phyloP scores from a whole-genome alignment of 371 early-diverging fungal species.

The Apophysomyces elegans region DNA sequence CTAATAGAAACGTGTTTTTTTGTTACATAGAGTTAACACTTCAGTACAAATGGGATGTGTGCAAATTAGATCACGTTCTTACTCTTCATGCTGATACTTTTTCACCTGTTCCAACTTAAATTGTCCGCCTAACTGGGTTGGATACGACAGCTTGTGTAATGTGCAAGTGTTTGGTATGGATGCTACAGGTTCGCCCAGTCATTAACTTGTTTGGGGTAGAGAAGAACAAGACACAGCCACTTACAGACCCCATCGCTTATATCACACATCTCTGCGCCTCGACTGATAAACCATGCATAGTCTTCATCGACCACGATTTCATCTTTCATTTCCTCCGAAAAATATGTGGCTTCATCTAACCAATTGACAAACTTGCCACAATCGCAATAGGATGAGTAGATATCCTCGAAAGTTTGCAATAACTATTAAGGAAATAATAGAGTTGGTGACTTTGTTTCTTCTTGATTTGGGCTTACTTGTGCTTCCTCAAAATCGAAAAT shows the following conservation, averaged over 20 bases:
- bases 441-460: too few relatives aligned
- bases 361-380: conserved; percentile 81
- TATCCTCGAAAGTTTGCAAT: conserved; percentile 77
- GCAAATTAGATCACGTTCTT: conserved; percentile 8
- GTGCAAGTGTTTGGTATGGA: conserved; percentile 82
- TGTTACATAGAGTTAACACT: too few relatives aligned
- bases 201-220: neutral
- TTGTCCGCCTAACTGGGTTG: conserved; percentile 60
- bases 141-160: conserved; percentile 82
- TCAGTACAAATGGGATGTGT: too few relatives aligned
- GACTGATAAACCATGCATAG: conserved; percentile 79
- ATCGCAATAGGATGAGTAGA: conserved; percentile 91
- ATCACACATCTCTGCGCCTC: conserved; percentile 91
- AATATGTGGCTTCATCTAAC: conserved; percentile 52
- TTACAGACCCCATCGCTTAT: conserved; percentile 79
- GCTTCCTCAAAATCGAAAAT: conserved; percentile 90
- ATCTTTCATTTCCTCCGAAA: conserved; percentile 15
- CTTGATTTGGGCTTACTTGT: conserved; percentile 43
- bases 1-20: conserved; percentile 32
- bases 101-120: conserved; percentile 78
- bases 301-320: conserved; percentile 27
- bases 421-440: conserved; percentile 36
- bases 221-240: conserved; percentile 21
- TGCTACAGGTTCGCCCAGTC: conserved; percentile 38
- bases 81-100: conserved; percentile 78